These are phyloP conservation scores for Colletotrichum sp. DNA, from an alignment of 2,329 filamentous ascomycete species.

Conservation along the genomic window DNA sequence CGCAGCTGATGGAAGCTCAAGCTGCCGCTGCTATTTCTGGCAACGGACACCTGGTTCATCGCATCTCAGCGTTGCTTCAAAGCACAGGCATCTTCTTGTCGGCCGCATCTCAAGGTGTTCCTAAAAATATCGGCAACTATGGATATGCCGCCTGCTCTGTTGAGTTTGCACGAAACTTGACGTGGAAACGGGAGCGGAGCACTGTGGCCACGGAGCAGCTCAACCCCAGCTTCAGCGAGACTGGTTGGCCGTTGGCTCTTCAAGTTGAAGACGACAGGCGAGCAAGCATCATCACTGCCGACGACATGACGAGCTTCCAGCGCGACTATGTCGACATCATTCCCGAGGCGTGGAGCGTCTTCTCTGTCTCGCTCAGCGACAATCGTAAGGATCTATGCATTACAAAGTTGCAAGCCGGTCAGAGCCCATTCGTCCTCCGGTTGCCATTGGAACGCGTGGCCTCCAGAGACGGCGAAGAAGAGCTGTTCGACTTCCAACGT, in stretches of 20 bases:
- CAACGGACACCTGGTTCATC: constrained; percentile 65
- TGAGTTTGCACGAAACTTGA: constrained; percentile 73
- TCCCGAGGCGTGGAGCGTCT: constrained; percentile 79
- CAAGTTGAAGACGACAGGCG: constrained; percentile 32
- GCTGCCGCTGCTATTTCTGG: constrained; percentile 55
- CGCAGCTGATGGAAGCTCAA: constrained; percentile 68
- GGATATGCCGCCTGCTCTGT: constrained; percentile 66
- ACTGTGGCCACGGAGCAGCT: constrained; percentile 27
- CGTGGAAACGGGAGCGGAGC: constrained; percentile 68
- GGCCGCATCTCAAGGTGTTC: constrained; percentile 56
- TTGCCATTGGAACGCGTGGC: constrained; percentile 84
- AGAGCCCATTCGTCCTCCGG: constrained; percentile 83
- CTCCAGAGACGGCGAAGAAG: constrained; percentile 76
- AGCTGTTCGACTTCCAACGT: constrained; percentile 82
- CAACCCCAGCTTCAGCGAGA: constrained; percentile 36
- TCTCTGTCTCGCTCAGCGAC: constrained; percentile 86
- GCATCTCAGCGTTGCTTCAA: constrained; percentile 66
- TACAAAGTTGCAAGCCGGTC: constrained; percentile 78
- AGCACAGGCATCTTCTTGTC: constrained; percentile 70
- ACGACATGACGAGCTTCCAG: constrained; percentile 70
- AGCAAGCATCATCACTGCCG: constrained; percentile 48
- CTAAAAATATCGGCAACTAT: constrained; percentile 51
- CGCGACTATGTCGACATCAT: constrained; percentile 84
- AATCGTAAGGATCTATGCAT: constrained; percentile 84
- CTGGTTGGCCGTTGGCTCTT: constrained; percentile 27